phyloP scores from a whole-genome alignment of 306 rosid species.

The Rubus idaeus region DNA sequence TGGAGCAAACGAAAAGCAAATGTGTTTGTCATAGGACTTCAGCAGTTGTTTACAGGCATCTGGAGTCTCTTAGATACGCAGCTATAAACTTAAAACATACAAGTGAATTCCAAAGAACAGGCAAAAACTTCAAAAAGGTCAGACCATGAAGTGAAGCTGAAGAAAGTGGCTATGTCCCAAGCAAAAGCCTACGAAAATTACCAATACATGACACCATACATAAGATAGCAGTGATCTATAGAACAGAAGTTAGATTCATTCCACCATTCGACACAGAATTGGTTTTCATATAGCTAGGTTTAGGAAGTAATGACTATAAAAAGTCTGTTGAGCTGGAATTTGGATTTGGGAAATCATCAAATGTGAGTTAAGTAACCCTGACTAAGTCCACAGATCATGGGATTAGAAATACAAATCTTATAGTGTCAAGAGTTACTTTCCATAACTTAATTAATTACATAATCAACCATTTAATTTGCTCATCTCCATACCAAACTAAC shows the following conservation, averaged over 20 bases:
- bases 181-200: background rate
- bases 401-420: background rate
- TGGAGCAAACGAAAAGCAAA: background rate
- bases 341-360: background rate
- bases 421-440: background rate
- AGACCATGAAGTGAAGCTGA: background rate
- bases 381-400: background rate
- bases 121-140: background rate
- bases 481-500: too few species aligned
- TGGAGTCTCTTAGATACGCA: background rate
- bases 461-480: too few species aligned
- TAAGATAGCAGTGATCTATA: too few species aligned
- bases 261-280: background rate
- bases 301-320: background rate
- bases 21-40: background rate
- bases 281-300: background rate
- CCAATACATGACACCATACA: background rate
- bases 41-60: background rate
- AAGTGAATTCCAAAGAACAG: background rate
- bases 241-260: background rate
- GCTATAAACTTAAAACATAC: background rate
- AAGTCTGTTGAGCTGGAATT: background rate
- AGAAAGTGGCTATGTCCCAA: background rate
- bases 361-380: background rate
- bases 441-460: background rate